Base-by-base conservation (phyloP, 352 stramenopile genomes). In the Globisporangium abappressorium region DNA sequence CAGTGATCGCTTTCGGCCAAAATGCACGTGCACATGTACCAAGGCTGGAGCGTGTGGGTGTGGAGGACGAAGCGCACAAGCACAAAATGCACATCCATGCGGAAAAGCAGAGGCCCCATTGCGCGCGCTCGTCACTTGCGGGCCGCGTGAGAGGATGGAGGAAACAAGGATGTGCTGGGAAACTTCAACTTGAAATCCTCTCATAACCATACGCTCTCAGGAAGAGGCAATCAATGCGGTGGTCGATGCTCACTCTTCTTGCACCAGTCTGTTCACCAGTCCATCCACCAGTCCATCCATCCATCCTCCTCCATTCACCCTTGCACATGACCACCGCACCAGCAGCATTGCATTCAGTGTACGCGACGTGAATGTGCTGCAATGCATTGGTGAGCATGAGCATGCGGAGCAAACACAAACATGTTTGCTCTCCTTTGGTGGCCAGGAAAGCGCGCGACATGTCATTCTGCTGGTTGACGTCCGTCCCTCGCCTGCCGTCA, bases 171-270 rank as follows among this genome's bases (percentile, higher is more conserved):
- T 26, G n/a, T 61, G 18, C 22, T 61, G 55, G 3, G 2, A 15
- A 62, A 33, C 56, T 47, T 62, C 56, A 62, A 62, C 18, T 30
- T 33, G 5, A 47, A 20, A 4, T 38, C 58, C 58, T 55, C 24
- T 64, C 33, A 55, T 38, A 41, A 18, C 3, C 20, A 41, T 64
- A 18, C 24, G 26, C 20, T 47, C 15, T 61, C 33, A 11, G 33
- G 51, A 7, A 62, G 34, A 33, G 57, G 57, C 18, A 55, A 55
- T 24, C 24, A 22, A 24, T 53, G 41, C 6, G 41, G 41, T n/a
- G 41, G 41, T 49, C 41, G 5, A 49, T 49, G 57, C 12, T 30
- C 30, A 36, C 26, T 46, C 38, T 46, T 46, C 38, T 20, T 46
- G 11, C 11, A 43, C 11, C 11, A 18, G 36, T 43, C 11, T 43